Evolutionary conservation across 208 protist species (phyloP), one percentile per base, ranked within the genome.

Genomic region (Leishmania amazonensis): DNA sequence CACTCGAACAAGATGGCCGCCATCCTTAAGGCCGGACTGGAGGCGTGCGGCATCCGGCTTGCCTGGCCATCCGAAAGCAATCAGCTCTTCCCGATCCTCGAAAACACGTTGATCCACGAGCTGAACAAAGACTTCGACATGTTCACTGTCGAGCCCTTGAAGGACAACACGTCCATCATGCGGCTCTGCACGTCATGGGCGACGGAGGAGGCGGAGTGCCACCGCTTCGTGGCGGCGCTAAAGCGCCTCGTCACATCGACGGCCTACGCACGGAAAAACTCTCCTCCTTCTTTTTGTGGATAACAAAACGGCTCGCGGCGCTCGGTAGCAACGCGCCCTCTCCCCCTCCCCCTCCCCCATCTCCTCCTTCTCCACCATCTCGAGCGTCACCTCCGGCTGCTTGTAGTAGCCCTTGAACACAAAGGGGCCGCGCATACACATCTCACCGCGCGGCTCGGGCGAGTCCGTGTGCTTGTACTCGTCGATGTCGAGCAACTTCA

Each of bases 401-500:
- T 95, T 96, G 87, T 98, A 96, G 88, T 99, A 99, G 35, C 95
- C 96, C 76, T 93, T 94, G 75, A 96, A 95, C n/a, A 98, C 78
- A 81, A 89, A 90, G 0, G 92, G 90, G 1, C 94, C 94, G 62
- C 95, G 89, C 28, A 98, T 76, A 77, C 87, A 89, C 47, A 99
- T 89, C 83, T 99, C 96, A 51, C 92, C 93, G 17, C 91, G 88
- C 31, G 92, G 91, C 47, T 92, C 72, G 0, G 90, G 91, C 71
- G 79, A 83, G 74, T 97, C 90, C 0, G 89, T 93, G 87, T 96
- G 92, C 76, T 88, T 91, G 83, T 94, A 96, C 42, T 91, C 89
- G 5, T 95, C 92, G 3, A 95, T 90, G 76, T 99, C 96, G 5
- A 91, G 83, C 1, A 99, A 88, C 85, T 96, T 95, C 62, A 99